phyloP scores from a whole-genome alignment of 192 early-diverging fungal genomes.

The Podochytrium sp. region DNA sequence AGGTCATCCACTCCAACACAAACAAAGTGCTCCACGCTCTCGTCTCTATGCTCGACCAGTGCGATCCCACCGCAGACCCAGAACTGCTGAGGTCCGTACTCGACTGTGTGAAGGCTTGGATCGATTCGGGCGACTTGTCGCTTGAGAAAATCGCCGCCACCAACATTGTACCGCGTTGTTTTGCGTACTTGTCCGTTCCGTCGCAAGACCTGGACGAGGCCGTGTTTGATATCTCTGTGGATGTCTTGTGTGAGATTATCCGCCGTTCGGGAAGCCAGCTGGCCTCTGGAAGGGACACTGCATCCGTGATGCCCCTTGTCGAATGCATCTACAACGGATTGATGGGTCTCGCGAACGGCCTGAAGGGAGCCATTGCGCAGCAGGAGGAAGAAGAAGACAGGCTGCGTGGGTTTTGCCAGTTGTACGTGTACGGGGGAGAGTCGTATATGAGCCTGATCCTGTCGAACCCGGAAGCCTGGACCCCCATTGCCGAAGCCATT shows the following conservation, averaged over 20 bases:
- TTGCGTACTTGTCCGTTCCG: constrained; percentile 76
- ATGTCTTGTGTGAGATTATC: constrained; percentile 82
- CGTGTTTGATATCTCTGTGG: constrained; percentile 84
- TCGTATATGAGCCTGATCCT: constrained; percentile 79
- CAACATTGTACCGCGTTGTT: constrained; percentile 18
- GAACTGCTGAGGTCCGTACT: constrained; percentile 27
- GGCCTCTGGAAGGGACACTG: constrained; percentile 4
- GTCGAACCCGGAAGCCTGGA: constrained; percentile 68
- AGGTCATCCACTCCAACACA: background rate
- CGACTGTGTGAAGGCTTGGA: constrained; percentile 81
- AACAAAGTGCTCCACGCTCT: constrained; percentile 66
- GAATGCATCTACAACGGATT: constrained; percentile 64
- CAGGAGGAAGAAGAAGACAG: constrained; percentile 69
- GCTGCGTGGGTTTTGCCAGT: constrained; percentile 79
- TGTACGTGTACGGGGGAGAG: constrained; percentile 91
- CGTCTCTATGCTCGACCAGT: constrained; percentile 21
- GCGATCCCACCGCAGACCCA: background rate
- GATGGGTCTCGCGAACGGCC: constrained; percentile 23
- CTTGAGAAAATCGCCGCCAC: constrained; percentile 61
- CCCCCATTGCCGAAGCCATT: constrained; percentile 78
- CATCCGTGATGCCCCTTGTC: constrained; percentile 54
- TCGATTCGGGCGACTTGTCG: constrained; percentile 78
- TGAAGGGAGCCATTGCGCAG: constrained; percentile 41
- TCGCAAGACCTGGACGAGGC: constrained; percentile 48
- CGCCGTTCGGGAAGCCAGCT: constrained; percentile 32